Evolutionary conservation across 306 rosid genomes (phyloP), one percentile per base, ranked within the genome.

Genomic region (Gastrolobium bilobum): DNA sequence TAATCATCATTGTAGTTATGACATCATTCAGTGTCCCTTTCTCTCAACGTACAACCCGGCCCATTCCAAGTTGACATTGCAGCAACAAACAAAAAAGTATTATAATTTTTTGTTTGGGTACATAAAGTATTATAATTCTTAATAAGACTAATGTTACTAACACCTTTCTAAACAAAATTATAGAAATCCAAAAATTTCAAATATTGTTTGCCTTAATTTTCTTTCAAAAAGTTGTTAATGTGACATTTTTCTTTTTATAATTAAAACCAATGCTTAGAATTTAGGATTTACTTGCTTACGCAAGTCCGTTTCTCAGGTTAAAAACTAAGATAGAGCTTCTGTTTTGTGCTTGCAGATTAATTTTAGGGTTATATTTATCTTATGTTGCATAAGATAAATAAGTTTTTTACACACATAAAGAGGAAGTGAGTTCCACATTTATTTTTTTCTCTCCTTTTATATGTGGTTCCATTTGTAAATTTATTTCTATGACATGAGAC

Each of bases 231-330:
- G 54, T 66, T 66, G 71, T 50, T 43, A 20, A 43, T 10, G 38
- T 7, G 1, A 44, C 72, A 44, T 66, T 26, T 26, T 2, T 10
- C 9, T 26, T 30, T 43, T 26, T 4, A 42, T 10, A 62, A 62
- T n/a, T 62, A 38, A 62, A 37, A 37, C 6, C 29, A 11, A 60
- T 34, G 37, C 29, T 13, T 14, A 66, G 9, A 10, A 66, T 10
- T n/a, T 11, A 29, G 11, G 71, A 20, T 67, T 67, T 74, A 30
- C 67, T 59, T 44, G 29, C 78, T 40, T 40, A 35, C 44, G 31
- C 37, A 59, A 74, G 30, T 42, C 54, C 8, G 5, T 73, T 57
- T 60, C 50, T 56, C 29, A 62, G 47, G 57, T 35, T 34, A 35
- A 0, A n/a, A 6, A 68, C 29, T 46, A 5, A 29, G 5, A 20